Percentiles rank a stretch among this genome's conserved stretches.
These are phyloP conservation scores for Cercophora sp. DNA, from an alignment of 495 filamentous ascomycete species.

Conservation along the genomic window DNA sequence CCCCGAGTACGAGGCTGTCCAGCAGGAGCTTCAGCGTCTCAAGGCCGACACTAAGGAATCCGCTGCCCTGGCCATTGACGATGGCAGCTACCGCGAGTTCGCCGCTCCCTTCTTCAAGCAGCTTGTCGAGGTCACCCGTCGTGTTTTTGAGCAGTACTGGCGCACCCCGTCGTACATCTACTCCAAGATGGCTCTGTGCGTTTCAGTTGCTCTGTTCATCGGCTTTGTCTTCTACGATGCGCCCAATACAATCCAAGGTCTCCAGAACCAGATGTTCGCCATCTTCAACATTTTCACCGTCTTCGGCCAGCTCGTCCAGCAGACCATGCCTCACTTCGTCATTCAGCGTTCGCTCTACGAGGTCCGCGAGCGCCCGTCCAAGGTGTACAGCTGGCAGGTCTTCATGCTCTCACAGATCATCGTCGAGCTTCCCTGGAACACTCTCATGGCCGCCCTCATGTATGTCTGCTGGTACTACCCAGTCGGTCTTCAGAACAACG, in stretches of 20 bases:
- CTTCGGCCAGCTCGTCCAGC: conserved; percentile 70
- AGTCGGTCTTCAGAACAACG: conserved; percentile 70
- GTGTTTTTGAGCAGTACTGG: conserved; percentile 89
- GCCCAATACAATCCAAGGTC: conserved; percentile 65
- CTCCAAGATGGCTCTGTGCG: conserved; percentile 58
- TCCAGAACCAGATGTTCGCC: conserved; percentile 84
- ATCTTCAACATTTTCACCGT: conserved; percentile 81
- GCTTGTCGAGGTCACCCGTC: conserved; percentile 48
- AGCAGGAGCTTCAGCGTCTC: conserved; percentile 65
- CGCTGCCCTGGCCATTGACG: conserved; percentile 26
- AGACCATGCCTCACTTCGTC: conserved; percentile 83
- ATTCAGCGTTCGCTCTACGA: conserved; percentile 78
- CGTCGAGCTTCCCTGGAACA: conserved; percentile 73
- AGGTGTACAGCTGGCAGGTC: conserved; percentile 76
- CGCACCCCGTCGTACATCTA: conserved; percentile 83
- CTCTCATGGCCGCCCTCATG: conserved; percentile 63
- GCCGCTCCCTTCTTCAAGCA: conserved; percentile 54
- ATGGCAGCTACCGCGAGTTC: conserved; percentile 48
- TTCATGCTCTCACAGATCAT: conserved; percentile 78
- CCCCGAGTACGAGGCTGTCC: conserved; percentile 63
- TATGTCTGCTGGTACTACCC: conserved; percentile 80
- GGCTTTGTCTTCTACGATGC: conserved; percentile 84
- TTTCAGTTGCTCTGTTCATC: conserved; percentile 67
- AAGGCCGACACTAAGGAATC: conserved; percentile 55
- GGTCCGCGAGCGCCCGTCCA: conserved; percentile 77